Base-by-base conservation (phyloP, 176 grass and related monocot species). In the Metroxylon sagu region DNA sequence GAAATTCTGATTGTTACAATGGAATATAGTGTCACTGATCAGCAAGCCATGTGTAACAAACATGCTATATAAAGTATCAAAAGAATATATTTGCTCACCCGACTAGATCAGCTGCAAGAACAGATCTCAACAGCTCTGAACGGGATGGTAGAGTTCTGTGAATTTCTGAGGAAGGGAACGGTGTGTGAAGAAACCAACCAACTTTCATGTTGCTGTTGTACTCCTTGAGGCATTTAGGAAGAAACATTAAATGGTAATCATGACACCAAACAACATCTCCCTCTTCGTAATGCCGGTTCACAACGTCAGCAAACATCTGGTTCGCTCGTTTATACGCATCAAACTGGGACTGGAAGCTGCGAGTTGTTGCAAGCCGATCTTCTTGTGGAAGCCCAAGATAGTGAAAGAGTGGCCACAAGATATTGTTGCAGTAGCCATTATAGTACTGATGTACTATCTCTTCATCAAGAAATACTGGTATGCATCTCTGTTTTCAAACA, bases 241-340 rank as follows among this genome's bases (percentile, higher is more conserved):
- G 79, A 71, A 89, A 99, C 94, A 99, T 99, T 54, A 99, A 82
- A 68, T 99, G 94, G 71, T 99, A 99, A 70, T 99, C 94, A 62
- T 99, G 94, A 64, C 94, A 99, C 94, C 94, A 99, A 64, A 99
- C 90, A 5, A 99, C 94, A 75, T 99, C 94, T 16, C 94, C 94
- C 56, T 99, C 85, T 73, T 99, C 79, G 72, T 99, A 99, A 77
- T 99, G 88, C 82, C 85, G 60, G 74, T 85, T 93, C n/a, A 99
- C 94, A 14, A 99, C 94, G 26, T 93, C 88, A 6, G 94, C 94
- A 14, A 99, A 99, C 94, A 99, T 99, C 67, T 99, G 88, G 61
- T 99, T 99, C 1, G 94, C 94, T 18, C 94, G 82, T 64, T 99
- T 99, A 64, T 99, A 99, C 1, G 94, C 85, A 65, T 85, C 76